Evolutionary conservation across 495 filamentous ascomycete genomes (phyloP), one percentile per base, ranked within the genome.

Genomic region (Staphylotrichum longicolle): DNA sequence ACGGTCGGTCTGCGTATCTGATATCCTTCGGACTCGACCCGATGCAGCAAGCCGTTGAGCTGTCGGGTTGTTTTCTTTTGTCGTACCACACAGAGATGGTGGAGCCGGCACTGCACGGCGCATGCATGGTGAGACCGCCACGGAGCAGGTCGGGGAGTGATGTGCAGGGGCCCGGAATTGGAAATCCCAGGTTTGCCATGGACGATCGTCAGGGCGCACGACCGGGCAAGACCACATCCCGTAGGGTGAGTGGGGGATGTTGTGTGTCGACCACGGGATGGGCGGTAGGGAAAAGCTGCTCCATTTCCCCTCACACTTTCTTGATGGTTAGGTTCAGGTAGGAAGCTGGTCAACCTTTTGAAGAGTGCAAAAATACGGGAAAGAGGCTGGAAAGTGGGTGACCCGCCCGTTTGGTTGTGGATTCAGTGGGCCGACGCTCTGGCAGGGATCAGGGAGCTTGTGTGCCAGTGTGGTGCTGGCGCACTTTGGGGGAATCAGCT

Each of bases 401-500:
- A 44, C 60, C 60, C 47, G 60, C 53, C 53, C 15, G 44, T 49
- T 39, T 55, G 60, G 60, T 27, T 40, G 5, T 0, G 45, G 27
- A 49, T 33, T 32, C 9, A 34, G 40, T 9, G 8, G n/a, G 14
- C 41, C 41, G 8, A 11, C 20, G 20, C 20, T 27, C 20, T 27
- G 9, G 15, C 40, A 42, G 53, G 54, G 12, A 15, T 34, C 7
- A 12, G 44, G 55, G 15, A 45, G 40, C 42, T 59, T 42, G 20
- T 27, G 20, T 27, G 20, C 20, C 20, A 27, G 20, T 27, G 20
- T 49, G 42, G 50, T 56, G 56, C 45, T 60, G 59, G 62, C 53
- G 62, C 51, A 48, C 33, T 54, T 41, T 58, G 27, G 48, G 20
- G 48, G 33, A 32, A 55, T 50, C 46, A 60, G 44, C 53, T 52